phyloP scores from a whole-genome alignment of 768 basidiomycete genomes.

The Artomyces pyxidatus region DNA sequence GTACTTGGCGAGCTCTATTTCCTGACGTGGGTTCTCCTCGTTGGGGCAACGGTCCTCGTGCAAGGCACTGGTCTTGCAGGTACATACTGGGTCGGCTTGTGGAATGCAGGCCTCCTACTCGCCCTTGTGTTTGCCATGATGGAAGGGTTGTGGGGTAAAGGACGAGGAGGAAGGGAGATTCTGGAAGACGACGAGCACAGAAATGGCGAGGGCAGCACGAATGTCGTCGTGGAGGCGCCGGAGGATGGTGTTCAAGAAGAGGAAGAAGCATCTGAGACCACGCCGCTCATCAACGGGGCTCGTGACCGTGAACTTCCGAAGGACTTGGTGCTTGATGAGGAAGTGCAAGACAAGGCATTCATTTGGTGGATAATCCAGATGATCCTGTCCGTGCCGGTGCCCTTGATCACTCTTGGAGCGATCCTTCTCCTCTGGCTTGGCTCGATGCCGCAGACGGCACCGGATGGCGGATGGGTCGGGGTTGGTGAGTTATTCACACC shows the following conservation, averaged over 20 bases:
- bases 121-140: constrained; percentile 31
- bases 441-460: constrained; percentile 47
- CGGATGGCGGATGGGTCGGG: constrained; percentile 48
- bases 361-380: constrained; percentile 58
- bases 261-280: constrained; percentile 6
- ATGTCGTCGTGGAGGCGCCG: background rate
- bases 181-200: constrained; percentile 1
- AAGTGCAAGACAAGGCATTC: constrained; percentile 19
- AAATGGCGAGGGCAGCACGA: constrained; percentile 4
- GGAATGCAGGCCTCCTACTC: constrained; percentile 40
- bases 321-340: background rate
- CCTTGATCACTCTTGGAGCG: constrained; percentile 44
- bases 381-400: constrained; percentile 42
- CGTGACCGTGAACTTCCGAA: no score
- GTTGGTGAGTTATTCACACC: constrained; percentile 33
- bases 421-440: constrained; percentile 33
- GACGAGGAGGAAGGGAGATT: constrained; percentile 9
- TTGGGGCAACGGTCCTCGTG: constrained; percentile 40
- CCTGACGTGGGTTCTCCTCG: constrained; percentile 51
- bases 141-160: constrained; percentile 25
- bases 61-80: constrained; percentile 38
- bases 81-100: constrained; percentile 48
- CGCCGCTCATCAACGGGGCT: constrained; percentile 6
- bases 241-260: constrained; percentile 1
- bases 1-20: constrained; percentile 46